Percentiles rank a stretch among this genome's conserved stretches.
Conservation (phyloP, 2,329 filamentous ascomycete genomes). For the Acarospora socialis region DNA sequence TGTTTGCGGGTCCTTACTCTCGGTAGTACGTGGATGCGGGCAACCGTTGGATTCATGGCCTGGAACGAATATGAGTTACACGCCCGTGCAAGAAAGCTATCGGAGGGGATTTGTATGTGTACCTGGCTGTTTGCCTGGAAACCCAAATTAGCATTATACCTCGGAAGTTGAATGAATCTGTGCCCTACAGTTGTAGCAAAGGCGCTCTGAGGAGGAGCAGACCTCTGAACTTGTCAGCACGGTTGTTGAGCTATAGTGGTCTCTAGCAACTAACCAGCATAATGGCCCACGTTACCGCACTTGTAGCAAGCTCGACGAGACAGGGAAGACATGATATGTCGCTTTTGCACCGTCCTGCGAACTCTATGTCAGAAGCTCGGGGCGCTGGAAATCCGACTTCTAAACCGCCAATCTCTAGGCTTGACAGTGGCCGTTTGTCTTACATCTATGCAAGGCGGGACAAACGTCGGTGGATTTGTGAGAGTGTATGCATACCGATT, state of each 20-base stretch:
- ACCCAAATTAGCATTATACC: conserved; percentile 11
- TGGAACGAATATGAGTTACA: conserved; percentile 20
- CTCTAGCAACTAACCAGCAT: conserved; percentile 34
- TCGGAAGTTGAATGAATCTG: background rate
- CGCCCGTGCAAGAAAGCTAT: conserved; percentile 9
- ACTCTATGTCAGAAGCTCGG: conserved; percentile 12
- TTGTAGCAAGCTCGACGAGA: conserved; percentile 73
- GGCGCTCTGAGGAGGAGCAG: conserved; percentile 91
- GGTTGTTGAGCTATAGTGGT: conserved; percentile 39
- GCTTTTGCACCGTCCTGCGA: conserved; percentile 8
- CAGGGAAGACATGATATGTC: conserved; percentile 55
- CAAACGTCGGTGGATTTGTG: no score
- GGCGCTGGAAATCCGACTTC: conserved; percentile 16
- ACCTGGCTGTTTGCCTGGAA: conserved; percentile 33
- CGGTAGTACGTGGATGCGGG: conserved; percentile 88
- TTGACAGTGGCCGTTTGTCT: no score
- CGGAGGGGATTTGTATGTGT: conserved; percentile 15
- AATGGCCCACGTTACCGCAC: conserved; percentile 64
- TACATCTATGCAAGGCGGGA: no score
- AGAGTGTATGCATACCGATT: no score
- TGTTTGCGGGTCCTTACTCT: conserved; percentile 43
- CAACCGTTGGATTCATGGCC: conserved; percentile 97
- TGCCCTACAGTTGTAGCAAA: conserved; percentile 95
- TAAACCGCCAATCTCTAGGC: conserved; percentile 9
- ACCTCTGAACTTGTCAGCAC: conserved; percentile 57